Base-by-base conservation (phyloP, 495 filamentous ascomycete species). In the Parachaetomium inaequale region DNA sequence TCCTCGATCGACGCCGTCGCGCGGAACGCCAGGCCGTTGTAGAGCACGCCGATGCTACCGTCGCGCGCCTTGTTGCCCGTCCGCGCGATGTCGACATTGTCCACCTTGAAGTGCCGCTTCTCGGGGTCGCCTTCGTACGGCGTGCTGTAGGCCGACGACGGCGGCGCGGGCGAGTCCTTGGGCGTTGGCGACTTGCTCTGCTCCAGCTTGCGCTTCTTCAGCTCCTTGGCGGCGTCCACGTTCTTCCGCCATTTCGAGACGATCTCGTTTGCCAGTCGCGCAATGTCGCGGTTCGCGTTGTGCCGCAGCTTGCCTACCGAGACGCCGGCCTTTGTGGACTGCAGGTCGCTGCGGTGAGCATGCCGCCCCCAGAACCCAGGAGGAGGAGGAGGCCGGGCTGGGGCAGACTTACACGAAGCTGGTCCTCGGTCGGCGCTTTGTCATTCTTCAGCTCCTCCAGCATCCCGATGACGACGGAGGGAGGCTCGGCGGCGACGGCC, bases 291-390 rank as follows among this genome's bases (percentile, higher is more conserved):
- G 66, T 93, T 83, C 54, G 84, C 76, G 78, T 93, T 85, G 32
- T 81, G 78, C 68, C 92, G 88, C 59, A 92, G 82, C 68, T 88
- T 90, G 74, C 93, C 92, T 63, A 98, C 89, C 4, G 89, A 82
- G 66, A 96, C 87, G 63, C 94, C 94, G 51, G 96, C 91, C 64
- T 88, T 91, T 23, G 93, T 98, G n/a, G 87, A 86, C 75, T 92
- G 75, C 31, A 80, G 23, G 19, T 12, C 29, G 47, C 28, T 4
- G 26, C 21, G 0, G 52, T 53, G 31, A 47, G 50, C 51, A 56
- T 4, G 11, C 25, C 6, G 6, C 29, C 12, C 34, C 28, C 4
- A 5, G 7, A 40, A 3, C 2, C 19, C n/a, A 17, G 25, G 25
- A 23, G 5, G 23, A 25, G 31, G 26, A 17, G 25, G 25, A 23